Conservation (phyloP, 164 flowering plant species). For the Stephania japonica region DNA sequence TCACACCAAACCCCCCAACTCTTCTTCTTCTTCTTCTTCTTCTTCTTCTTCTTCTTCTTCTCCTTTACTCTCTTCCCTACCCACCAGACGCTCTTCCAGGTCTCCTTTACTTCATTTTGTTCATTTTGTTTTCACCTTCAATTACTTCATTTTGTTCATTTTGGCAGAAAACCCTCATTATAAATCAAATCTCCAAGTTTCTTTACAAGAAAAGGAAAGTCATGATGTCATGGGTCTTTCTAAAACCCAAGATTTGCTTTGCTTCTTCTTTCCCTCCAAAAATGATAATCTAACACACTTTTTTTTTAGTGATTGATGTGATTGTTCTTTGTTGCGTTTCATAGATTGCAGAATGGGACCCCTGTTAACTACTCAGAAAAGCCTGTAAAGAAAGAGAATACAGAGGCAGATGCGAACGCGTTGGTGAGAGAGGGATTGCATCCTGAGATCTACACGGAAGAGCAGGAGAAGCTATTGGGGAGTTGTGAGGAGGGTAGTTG, state of each 20-base stretch:
- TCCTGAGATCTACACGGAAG: slow-evolving; percentile 79
- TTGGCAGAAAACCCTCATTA: too few relatives aligned
- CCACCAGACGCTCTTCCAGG: slow-evolving; percentile 77
- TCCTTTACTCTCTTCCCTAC: slow-evolving; percentile 23
- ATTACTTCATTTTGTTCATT: too few relatives aligned
- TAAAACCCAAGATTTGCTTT: too few relatives aligned
- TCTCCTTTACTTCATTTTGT: slow-evolving; percentile 10
- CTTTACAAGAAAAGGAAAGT: too few relatives aligned
- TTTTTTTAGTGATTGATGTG: slow-evolving; percentile 52
- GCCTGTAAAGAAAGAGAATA: slow-evolving; percentile 12
- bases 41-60: too few relatives aligned
- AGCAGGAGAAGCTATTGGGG: slow-evolving; percentile 74
- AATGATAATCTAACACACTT: too few relatives aligned
- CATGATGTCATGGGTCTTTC: too few relatives aligned
- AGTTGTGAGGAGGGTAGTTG: slow-evolving; percentile 22
- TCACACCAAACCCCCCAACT: slow-evolving; percentile 6
- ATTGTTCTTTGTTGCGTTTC: slow-evolving; percentile 4
- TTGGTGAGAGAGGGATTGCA: slow-evolving; percentile 38
- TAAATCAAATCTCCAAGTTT: too few relatives aligned
- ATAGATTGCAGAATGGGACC: slow-evolving; percentile 53
- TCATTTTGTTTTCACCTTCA: not conserved
- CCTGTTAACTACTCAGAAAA: slow-evolving; percentile 60
- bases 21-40: slow-evolving; percentile 23
- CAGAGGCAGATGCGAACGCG: slow-evolving; percentile 12
- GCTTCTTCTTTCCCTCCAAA: too few relatives aligned